Evolutionary conservation across 345 rosid genomes (phyloP), one percentile per base, ranked within the genome.

Genomic region (Populus simonii): DNA sequence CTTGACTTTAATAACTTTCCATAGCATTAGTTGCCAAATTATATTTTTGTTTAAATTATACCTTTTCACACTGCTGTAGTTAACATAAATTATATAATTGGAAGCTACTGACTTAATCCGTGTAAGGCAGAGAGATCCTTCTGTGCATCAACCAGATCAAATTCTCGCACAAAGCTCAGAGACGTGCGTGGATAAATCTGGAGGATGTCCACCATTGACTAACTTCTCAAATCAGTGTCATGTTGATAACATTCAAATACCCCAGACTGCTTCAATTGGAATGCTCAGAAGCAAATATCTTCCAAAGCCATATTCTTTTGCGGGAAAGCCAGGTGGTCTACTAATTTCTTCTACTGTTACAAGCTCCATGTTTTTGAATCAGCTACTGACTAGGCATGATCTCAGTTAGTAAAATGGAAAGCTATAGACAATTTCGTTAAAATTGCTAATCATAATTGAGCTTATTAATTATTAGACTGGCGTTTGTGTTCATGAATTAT

Each of bases 301-400:
- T 67, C 23, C 85, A 18, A 73, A 78, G 67, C 80, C 87, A 55
- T 76, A 80, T 83, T 70, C 88, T 67, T 84, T 83, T 79, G 80
- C 79, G 11, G 86, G 84, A 38, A 87, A 81, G 68, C 79, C 91
- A 80, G 89, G 89, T 89, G 81, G 25, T 70, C 49, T 20, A 45
- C 63, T 72, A 72, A 38, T 61, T 69, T 57, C 8, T 74, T 36
- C 39, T 16, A 20, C 59, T 78, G 38, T 72, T 72, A 41, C 38
- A 31, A 8, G 68, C 70, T 68, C 8, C 41, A 17, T 33, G 35
- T 36, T 66, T 38, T 70, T n/a, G 8, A 41, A 68, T 61, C 20
- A 71, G 62, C 71, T 74, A 55, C 70, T 27, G 22, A 9, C n/a
- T 70, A 35, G 5, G 25, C 27, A 13, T 59, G 35, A 67, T 36